Evolutionary conservation across 208 protist species (phyloP).

Genomic region (Balamuthia mandrillaris): DNA sequence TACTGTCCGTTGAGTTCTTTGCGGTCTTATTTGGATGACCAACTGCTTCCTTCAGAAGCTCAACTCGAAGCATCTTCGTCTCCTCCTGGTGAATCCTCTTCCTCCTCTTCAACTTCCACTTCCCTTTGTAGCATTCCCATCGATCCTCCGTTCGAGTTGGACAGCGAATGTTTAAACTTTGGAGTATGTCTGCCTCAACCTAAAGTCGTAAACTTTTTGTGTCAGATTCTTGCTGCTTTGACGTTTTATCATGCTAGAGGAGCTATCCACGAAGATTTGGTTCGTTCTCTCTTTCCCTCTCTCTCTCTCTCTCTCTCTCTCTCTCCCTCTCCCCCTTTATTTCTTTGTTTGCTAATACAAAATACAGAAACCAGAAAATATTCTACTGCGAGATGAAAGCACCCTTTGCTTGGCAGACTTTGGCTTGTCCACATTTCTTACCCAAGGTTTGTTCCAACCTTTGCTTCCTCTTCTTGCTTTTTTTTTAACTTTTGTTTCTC

Average conservation of each 20-base stretch:
- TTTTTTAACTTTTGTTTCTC: background rate
- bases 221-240: background rate
- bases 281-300: too few relatives aligned
- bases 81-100: too few relatives aligned
- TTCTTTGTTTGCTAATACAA: background rate
- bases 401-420: background rate
- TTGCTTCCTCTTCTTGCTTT: background rate
- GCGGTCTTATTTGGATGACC: background rate
- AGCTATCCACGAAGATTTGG: constrained; percentile 11
- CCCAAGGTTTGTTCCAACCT: background rate
- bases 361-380: background rate
- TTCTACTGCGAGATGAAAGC: background rate
- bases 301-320: too few relatives aligned
- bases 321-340: background rate
- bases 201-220: background rate
- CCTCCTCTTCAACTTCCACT: too few relatives aligned
- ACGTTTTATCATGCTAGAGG: background rate
- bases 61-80: too few relatives aligned
- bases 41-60: background rate
- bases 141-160: too few relatives aligned
- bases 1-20: background rate
- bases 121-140: too few relatives aligned
- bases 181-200: background rate
- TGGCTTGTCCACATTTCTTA: background rate
- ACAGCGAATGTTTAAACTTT: too few relatives aligned